These are phyloP conservation scores for Schizonepeta tenuifolia DNA, from an alignment of 257 asterid species.

Conservation along the genomic window DNA sequence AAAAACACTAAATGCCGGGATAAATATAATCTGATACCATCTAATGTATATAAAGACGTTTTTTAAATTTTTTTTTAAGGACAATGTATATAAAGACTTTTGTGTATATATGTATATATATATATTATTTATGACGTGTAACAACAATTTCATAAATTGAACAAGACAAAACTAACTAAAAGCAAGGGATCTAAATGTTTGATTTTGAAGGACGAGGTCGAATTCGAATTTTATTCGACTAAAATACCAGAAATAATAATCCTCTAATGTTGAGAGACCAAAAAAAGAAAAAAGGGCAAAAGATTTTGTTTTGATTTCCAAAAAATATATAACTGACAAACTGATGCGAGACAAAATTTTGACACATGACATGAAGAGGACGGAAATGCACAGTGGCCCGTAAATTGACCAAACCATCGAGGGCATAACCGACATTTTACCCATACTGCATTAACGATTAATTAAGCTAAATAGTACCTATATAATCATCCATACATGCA, in stretches of 20 bases:
- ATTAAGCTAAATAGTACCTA: not conserved
- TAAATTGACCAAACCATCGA: conserved; percentile 11
- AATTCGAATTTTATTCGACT: not conserved
- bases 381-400: conserved; percentile 24
- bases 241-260: not conserved
- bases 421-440: conserved; percentile 6
- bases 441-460: conserved; percentile 10
- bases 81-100: no score
- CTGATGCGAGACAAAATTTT: conserved; percentile 10
- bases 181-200: not conserved
- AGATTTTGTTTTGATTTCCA: conserved; percentile 15
- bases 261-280: not conserved
- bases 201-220: not conserved
- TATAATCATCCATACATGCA: conserved; percentile 30
- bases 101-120: no score
- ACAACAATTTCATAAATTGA: not conserved
- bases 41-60: no score
- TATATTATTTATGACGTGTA: not conserved
- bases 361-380: conserved; percentile 10
- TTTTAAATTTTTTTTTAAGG: no score
- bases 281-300: not conserved
- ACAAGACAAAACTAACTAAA: not conserved
- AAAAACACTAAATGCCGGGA: no score
- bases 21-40: no score
- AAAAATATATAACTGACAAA: not conserved